Base-by-base conservation (phyloP, 2,329 filamentous ascomycete genomes). In the Coleophoma crateriformis region DNA sequence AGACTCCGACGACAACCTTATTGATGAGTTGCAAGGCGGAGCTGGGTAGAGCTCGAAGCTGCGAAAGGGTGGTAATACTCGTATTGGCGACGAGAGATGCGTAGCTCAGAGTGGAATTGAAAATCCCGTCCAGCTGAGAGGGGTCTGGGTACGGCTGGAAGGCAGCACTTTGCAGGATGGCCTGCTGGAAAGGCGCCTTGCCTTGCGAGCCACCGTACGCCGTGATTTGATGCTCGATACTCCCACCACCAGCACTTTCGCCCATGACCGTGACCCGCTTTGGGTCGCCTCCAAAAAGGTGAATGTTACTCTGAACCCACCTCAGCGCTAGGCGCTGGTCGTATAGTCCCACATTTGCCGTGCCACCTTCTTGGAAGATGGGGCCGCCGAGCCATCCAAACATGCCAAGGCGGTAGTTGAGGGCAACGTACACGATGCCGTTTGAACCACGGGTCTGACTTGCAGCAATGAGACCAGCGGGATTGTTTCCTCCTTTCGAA, bases 201-300 rank as follows among this genome's bases (percentile, higher is more conserved):
- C 54, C 58, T 20, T 59, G 59, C 13, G 46, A 38, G 2, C 73
- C 75, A 33, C 75, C 76, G 50, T 68, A 77, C 1, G 75, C 67
- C 22, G 76, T 81, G 52, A 80, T 73, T 49, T 81, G 77, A 55
- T 80, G 76, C 47, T 80, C 70, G 5, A 70, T 73, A 0, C 74
- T 75, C 6, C 68, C 75, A 22, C 41, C 41, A 27, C 76, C 76
- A 11, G 76, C 74, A 15, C 69, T 73, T 48, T 73, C 61, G 11
- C 74, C 74, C 37, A 75, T 67, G 13, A 77, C 65, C 1, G 74
- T 77, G 41, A 78, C 68, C 12, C 67, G 64, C 2, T 66, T 59
- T 0, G 68, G 63, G 58, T 79, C 71, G n/a, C 77, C 77, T 6
- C 77, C 77, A 55, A 80, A 81, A 14, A 70, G 61, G 54, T 72